These are phyloP conservation scores for Cynara cardunculus DNA, from an alignment of 129 eudicot genomes.

Conservation along the genomic window DNA sequence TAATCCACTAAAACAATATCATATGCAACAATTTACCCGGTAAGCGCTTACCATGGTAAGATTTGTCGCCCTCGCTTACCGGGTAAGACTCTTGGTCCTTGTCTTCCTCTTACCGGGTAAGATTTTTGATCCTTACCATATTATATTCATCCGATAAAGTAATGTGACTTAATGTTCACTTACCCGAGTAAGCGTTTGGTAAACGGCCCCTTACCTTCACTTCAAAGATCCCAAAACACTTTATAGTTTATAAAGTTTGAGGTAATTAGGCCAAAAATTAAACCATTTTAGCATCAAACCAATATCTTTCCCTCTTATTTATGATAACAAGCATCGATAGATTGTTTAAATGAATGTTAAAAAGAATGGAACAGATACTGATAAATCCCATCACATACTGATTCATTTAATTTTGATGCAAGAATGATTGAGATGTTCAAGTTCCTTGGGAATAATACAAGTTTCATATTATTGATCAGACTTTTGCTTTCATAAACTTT, in stretches of 20 bases:
- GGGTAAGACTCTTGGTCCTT: no score
- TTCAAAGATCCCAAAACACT: slow-evolving; percentile 5
- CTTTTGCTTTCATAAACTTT: not conserved
- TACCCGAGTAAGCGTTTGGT: no score
- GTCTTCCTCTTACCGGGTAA: no score
- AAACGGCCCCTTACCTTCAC: no score
- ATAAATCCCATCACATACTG: not conserved
- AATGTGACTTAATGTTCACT: no score
- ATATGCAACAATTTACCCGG: no score
- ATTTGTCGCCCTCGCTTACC: no score
- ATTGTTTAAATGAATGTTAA: not conserved
- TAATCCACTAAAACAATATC: no score
- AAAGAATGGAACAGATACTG: not conserved
- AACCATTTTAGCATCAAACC: not conserved
- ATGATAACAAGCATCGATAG: not conserved
- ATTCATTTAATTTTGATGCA: not conserved
- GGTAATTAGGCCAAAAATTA: not conserved
- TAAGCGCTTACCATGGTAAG: no score
- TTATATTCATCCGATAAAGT: no score
- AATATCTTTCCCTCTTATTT: not conserved
- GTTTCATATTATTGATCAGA: not conserved
- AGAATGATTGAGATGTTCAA: not conserved
- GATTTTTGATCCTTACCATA: no score
- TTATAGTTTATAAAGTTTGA: not conserved
- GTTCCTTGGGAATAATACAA: not conserved